Conservation (phyloP, 2,329 filamentous ascomycete species). For the Allantophomopsis cytisporea region DNA sequence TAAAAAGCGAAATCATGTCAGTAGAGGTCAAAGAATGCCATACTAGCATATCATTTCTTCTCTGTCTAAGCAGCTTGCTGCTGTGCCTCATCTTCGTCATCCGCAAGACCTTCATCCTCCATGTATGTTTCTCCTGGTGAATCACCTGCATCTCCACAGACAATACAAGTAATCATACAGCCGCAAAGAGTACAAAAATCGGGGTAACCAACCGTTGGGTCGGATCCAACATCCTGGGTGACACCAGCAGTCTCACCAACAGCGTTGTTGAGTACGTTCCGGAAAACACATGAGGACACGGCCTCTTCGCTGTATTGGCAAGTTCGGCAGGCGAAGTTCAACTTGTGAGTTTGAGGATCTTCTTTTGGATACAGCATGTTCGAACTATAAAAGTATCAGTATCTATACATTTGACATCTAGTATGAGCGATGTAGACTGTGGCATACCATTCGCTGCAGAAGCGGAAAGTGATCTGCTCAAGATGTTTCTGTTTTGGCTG, state of each 20-base stretch:
- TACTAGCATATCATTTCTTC: too few relatives aligned
- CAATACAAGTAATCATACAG: conserved; percentile 25
- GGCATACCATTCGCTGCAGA: conserved; percentile 85
- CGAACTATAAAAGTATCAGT: conserved; percentile 39
- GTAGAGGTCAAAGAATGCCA: conserved; percentile 12
- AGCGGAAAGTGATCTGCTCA: conserved; percentile 89
- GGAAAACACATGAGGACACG: conserved; percentile 82
- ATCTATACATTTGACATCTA: conserved; percentile 2
- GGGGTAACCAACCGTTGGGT: conserved; percentile 85
- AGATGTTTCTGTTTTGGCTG: conserved; percentile 26
- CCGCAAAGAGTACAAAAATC: conserved; percentile 32
- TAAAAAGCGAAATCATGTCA: conserved; percentile 34
- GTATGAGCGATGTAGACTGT: neutral
- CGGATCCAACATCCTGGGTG: conserved; percentile 90
- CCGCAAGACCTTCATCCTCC: neutral
- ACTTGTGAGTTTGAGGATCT: conserved; percentile 67
- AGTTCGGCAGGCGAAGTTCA: conserved; percentile 92
- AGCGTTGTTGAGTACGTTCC: conserved; percentile 83
- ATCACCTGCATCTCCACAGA: conserved; percentile 15
- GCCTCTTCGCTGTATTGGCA: conserved; percentile 86
- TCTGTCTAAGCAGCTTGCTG: neutral
- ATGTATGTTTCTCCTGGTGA: too few relatives aligned
- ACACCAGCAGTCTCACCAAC: conserved; percentile 94
- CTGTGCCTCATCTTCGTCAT: neutral
- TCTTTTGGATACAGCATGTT: conserved; percentile 98